phyloP scores from a whole-genome alignment of 805 yeast genomes.

The Ogataea trehalophila region DNA sequence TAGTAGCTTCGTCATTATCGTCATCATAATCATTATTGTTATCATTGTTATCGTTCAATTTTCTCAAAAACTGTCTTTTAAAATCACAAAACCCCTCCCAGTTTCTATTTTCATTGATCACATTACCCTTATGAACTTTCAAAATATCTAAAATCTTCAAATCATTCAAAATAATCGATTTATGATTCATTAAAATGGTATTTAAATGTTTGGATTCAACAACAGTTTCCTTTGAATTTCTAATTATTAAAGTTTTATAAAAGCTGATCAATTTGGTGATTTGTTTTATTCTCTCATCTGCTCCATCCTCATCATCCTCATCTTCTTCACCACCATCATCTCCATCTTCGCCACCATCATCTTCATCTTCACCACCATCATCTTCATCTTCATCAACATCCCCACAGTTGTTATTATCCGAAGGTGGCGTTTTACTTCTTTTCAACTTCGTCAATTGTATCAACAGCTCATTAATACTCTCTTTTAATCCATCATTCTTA shows the following conservation, averaged over 20 bases:
- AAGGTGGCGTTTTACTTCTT: neutral
- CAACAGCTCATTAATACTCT: neutral
- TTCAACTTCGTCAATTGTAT: neutral
- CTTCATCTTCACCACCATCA: neutral
- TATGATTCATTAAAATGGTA: slow-evolving; percentile 19
- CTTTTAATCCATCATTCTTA: slow-evolving; percentile 16
- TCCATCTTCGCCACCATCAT: neutral
- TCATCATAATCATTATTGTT: neutral
- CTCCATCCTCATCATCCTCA: neutral
- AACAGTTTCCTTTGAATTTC: slow-evolving; percentile 23
- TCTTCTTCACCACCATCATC: neutral
- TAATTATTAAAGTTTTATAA: slow-evolving; percentile 3
- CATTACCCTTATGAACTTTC: slow-evolving; percentile 6
- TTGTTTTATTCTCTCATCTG: neutral
- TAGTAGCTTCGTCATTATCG: neutral
- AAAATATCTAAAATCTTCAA: slow-evolving; percentile 18
- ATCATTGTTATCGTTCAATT: neutral
- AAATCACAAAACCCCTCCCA: slow-evolving; percentile 21
- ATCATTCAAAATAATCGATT: slow-evolving; percentile 22
- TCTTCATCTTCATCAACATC: neutral
- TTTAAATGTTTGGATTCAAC: slow-evolving; percentile 24
- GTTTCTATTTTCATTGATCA: slow-evolving; percentile 14
- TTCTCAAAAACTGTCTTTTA: slow-evolving; percentile 16
- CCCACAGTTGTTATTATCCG: neutral
- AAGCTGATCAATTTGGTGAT: neutral